These are phyloP conservation scores for Ophiostoma quercus DNA, from an alignment of 2,329 filamentous ascomycete genomes.

Conservation along the genomic window DNA sequence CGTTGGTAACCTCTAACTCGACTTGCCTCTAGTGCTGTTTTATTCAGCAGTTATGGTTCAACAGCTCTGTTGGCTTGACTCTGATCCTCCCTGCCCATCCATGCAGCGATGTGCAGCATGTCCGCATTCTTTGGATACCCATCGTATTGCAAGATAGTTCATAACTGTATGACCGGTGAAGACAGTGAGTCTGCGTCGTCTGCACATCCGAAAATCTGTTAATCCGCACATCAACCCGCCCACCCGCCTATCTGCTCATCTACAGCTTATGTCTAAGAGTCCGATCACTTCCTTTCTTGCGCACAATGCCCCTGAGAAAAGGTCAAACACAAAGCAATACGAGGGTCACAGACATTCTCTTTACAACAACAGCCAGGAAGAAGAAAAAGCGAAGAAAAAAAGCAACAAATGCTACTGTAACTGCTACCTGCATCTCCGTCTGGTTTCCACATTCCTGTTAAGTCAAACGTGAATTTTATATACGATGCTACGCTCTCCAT, in stretches of 20 bases:
- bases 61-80: neutral
- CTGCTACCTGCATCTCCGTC: neutral
- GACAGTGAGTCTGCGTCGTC: neutral
- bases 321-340: neutral
- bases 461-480: neutral
- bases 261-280: neutral
- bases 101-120: neutral
- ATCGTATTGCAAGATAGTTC: too few relatives aligned
- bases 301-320: neutral
- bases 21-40: neutral
- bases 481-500: neutral
- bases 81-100: neutral
- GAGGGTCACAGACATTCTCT: neutral
- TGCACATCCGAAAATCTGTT: neutral
- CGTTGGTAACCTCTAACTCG: neutral
- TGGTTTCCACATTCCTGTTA: neutral
- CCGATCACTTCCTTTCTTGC: neutral
- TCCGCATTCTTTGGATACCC: neutral
- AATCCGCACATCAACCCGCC: neutral
- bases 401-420: neutral
- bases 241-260: neutral
- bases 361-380: neutral
- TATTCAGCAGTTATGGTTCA: neutral
- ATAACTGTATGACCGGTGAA: neutral
- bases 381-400: neutral